Percentiles rank a stretch among this genome's conserved stretches.
Conservation (phyloP, 2,329 filamentous ascomycete genomes). For the Aspergillus fructus region DNA sequence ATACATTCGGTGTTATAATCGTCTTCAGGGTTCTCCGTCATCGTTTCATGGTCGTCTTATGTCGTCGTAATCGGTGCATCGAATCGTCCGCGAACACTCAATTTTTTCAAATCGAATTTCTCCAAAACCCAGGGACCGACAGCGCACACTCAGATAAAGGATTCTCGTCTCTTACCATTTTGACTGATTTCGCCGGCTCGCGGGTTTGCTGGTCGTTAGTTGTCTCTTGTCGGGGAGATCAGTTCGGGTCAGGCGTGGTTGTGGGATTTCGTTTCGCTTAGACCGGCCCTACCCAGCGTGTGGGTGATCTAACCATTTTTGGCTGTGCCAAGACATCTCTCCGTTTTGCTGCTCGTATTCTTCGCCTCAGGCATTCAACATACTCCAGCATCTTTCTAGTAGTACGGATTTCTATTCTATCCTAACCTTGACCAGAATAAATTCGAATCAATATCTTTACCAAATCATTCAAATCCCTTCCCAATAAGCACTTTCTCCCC, state of each 20-base stretch:
- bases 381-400: neutral
- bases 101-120: slow-evolving; percentile 14
- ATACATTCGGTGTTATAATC: neutral
- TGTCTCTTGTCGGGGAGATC: slow-evolving; percentile 41
- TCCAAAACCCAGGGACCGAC: slow-evolving; percentile 26
- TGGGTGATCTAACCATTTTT: slow-evolving; percentile 28
- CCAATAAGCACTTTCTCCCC: slow-evolving; percentile 66
- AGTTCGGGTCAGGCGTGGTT: slow-evolving; percentile 36
- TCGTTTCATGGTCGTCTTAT: neutral
- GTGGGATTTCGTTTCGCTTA: slow-evolving; percentile 49
- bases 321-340: slow-evolving; percentile 20
- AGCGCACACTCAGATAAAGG: slow-evolving; percentile 20
- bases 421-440: neutral
- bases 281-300: slow-evolving; percentile 35
- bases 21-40: neutral
- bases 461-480: slow-evolving; percentile 43
- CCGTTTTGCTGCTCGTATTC: neutral
- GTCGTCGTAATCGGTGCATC: neutral
- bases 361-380: slow-evolving; percentile 8
- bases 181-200: slow-evolving; percentile 48
- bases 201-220: slow-evolving; percentile 42
- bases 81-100: slow-evolving; percentile 2
- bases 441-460: neutral
- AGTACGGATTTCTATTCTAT: neutral
- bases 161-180: slow-evolving; percentile 43